Evolutionary conservation across 2,329 filamentous ascomycete species (phyloP), one percentile per base, ranked within the genome.

Genomic region (Fusarium sp.): DNA sequence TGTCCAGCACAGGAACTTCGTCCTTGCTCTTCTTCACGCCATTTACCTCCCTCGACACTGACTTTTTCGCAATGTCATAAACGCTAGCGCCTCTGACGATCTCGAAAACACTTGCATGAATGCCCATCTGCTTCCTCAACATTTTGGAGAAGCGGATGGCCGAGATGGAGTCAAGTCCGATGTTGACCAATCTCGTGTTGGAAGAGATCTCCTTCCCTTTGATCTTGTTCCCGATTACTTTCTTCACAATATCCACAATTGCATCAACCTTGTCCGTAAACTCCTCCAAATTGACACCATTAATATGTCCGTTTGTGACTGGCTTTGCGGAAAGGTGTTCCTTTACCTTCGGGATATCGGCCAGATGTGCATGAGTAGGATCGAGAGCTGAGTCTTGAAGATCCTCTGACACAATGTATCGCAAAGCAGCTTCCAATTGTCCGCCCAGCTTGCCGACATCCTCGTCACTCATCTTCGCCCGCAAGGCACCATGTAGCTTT

Each of bases 101-200:
- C 17, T 68, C 58, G 8, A 67, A 50, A 3, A 67, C 63, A 5
- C 48, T 54, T 2, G 51, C 39, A 9, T 5, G 20, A 1, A 68
- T 10, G 3, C 64, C 26, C 6, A 69, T 10, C 11, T 38, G 24
- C 14, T 66, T 49, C 13, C 26, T 69, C 7, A 69, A 5, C 7
- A 68, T 44, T 26, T 65, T 68, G 6, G 59, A 69, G 6, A 68
- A n/a, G 0, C 65, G 59, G 11, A 68, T 68, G 4, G 65, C 65
- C 11, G 52, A 36, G 8, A 69, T 69, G 0, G 65, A 68, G 24
- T 68, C 65, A 5, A 68, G 45, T 0, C 65, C 65, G 2, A 55
- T 15, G 8, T 40, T 69, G 10, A 69, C 59, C 2, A 68, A 33
- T 4, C 15, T 68, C 1, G 59, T 68, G 13, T 24, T 24, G 9